Evolutionary conservation across 768 basidiomycete genomes (phyloP).

Genomic region (Xerocomus spinulosus): DNA sequence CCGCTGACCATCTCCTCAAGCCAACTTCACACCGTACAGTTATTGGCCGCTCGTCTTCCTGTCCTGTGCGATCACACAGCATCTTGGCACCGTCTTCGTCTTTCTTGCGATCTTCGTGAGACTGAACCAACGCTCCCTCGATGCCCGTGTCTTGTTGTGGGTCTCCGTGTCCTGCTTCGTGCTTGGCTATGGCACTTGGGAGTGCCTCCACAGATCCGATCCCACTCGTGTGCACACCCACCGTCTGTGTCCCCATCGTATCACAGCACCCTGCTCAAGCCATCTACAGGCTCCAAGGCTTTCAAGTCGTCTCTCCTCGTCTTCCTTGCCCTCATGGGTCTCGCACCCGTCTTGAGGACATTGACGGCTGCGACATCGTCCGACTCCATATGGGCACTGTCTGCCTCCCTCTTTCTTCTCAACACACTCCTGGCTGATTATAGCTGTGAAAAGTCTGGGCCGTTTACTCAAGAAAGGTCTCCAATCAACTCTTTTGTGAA

Average conservation of each 20-base stretch:
- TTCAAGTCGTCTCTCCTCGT: constrained; percentile 82
- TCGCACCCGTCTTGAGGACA: constrained; percentile 88
- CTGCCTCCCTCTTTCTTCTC: constrained; percentile 77
- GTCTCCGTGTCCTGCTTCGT: constrained; percentile 57
- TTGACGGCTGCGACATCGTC: constrained; percentile 93
- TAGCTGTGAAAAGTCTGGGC: constrained; percentile 43
- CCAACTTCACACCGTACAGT: constrained; percentile 75
- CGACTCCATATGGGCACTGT: constrained; percentile 94
- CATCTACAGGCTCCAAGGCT: constrained; percentile 55
- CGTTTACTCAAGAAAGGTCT: constrained; percentile 57
- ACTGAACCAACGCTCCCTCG: constrained; percentile 57
- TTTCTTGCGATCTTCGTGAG: constrained; percentile 79
- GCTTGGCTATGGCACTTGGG: constrained; percentile 60
- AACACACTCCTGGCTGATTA: constrained; percentile 86
- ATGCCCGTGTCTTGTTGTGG: constrained; percentile 68
- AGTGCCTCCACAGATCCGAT: constrained; percentile 43
- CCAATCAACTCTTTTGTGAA: constrained; percentile 20
- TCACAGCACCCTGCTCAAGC: constrained; percentile 9
- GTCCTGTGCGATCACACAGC: constrained; percentile 78
- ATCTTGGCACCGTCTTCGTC: constrained; percentile 72
- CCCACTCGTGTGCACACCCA: constrained; percentile 19
- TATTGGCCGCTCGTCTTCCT: constrained; percentile 69
- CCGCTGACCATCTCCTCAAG: constrained; percentile 35
- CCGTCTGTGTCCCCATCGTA: constrained; percentile 22
- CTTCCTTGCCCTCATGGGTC: constrained; percentile 81